Evolutionary conservation across 2,329 filamentous ascomycete genomes (phyloP).

Genomic region (Aspergillus chevalieri): DNA sequence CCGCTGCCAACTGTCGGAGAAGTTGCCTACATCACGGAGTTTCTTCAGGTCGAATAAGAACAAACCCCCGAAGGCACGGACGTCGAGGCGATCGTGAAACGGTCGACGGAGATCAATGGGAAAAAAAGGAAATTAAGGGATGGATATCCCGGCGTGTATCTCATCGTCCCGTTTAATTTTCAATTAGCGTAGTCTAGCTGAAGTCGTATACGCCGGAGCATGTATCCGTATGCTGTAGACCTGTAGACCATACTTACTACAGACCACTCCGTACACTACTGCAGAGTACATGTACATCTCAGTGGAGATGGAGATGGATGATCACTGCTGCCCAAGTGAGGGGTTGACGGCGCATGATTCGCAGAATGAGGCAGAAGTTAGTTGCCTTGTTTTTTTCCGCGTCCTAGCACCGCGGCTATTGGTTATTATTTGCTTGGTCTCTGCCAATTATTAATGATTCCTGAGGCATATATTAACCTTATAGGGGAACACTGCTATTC

Average conservation of each 20-base stretch:
- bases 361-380: not conserved
- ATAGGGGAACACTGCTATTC: not conserved
- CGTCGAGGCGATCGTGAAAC: too few relatives aligned
- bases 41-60: too few relatives aligned
- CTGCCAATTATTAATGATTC: too few relatives aligned
- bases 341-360: not conserved
- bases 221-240: not conserved
- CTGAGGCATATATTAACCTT: too few relatives aligned
- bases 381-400: not conserved
- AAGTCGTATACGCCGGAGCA: not conserved
- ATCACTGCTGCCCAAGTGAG: not conserved
- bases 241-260: not conserved
- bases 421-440: not conserved
- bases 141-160: too few relatives aligned
- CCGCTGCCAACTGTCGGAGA: too few relatives aligned
- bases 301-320: not conserved
- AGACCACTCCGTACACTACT: not conserved
- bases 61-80: too few relatives aligned
- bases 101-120: too few relatives aligned
- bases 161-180: too few relatives aligned
- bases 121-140: too few relatives aligned
- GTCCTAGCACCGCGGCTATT: not conserved
- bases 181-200: not conserved
- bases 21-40: too few relatives aligned
- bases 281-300: not conserved